Conservation (phyloP, 139 green algal species). For the Chlamydomonas sp. region DNA sequence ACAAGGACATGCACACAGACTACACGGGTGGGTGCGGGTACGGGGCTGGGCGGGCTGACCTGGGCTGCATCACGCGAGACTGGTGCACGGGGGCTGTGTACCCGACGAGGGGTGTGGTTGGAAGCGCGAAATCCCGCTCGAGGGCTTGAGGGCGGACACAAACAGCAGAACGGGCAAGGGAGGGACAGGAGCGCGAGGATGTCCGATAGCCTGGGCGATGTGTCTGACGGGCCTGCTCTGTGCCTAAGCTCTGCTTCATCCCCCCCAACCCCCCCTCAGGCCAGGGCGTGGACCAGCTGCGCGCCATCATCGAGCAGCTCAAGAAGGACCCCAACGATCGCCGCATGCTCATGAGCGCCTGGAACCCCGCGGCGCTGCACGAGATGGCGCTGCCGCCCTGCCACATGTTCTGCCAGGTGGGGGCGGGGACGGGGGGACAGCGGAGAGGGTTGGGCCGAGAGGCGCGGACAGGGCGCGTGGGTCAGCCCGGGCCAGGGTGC, state of each 20-base stretch:
- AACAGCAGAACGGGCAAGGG: neutral
- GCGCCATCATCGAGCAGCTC: constrained; percentile 92
- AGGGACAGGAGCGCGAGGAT: too few relatives aligned
- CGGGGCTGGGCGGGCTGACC: neutral
- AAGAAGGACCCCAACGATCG: constrained; percentile 91
- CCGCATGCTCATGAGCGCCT: constrained; percentile 96
- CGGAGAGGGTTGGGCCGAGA: neutral
- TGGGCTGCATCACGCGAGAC: too few relatives aligned
- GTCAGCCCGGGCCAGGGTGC: too few relatives aligned
- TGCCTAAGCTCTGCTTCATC: too few relatives aligned
- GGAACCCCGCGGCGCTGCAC: constrained; percentile 94
- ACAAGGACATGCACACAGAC: constrained; percentile 96
- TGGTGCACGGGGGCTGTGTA: too few relatives aligned
- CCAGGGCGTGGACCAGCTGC: constrained; percentile 96
- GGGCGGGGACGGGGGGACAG: neutral
- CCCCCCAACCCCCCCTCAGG: constrained; percentile 47
- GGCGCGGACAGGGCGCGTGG: too few relatives aligned
- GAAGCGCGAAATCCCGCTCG: too few relatives aligned
- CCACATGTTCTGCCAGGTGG: constrained; percentile 97
- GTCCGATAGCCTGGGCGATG: too few relatives aligned
- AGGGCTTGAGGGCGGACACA: neutral
- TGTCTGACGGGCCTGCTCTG: too few relatives aligned
- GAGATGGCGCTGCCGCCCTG: constrained; percentile 98
- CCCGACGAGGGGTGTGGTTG: too few relatives aligned
- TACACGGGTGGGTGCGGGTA: constrained; percentile 76